Base-by-base conservation (phyloP, 306 rosid genomes). In the Cicer bijugum region DNA sequence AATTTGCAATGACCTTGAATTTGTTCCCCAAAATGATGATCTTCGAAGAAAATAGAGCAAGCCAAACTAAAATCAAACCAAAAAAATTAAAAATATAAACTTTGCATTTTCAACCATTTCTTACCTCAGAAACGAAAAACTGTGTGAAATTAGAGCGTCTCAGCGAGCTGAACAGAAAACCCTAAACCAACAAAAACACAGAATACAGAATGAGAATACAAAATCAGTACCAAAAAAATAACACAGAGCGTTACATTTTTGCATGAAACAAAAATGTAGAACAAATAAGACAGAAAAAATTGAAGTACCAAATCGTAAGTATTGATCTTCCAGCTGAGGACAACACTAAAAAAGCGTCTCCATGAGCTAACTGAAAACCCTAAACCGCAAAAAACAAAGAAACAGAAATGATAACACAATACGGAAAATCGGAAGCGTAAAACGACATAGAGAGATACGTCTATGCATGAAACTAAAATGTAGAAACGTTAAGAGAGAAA, bases 181-280 rank as follows among this genome's bases (percentile, higher is more conserved):
- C 85, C 82, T 78, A 82, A 52, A 45, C 35, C 17, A 44, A 6
- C 0, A 35, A 23, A 55, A 65, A 65, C 4, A 65, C 28, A 39
- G 38, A 50, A 6, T 1, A 23, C 12, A 19, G 40, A 64, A 69
- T 17, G 51, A 71, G 11, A 56, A 51, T 15, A 8, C 28, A 28
- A 14, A 76, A 35, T 72, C 15, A 8, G 67, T 0, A 35, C 16
- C 12, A 28, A 15, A 37, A 72, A 70, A 39, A 9, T 23, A 10
- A 67, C 45, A 69, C 0, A 64, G 46, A 40, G 7, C 1, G 17
- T 47, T 7, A 19, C 59, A 42, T 68, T 38, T 16, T 5, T 73
- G 64, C 77, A 81, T 64, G 81, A 63, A 43, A 64, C 71, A 10
- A 40, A 64, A 81, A 76, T 76, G 84, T 9, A 39, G 57, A 47